Base-by-base conservation (phyloP, 176 grass and related monocot species). In the Rhynchospora breviuscula region DNA sequence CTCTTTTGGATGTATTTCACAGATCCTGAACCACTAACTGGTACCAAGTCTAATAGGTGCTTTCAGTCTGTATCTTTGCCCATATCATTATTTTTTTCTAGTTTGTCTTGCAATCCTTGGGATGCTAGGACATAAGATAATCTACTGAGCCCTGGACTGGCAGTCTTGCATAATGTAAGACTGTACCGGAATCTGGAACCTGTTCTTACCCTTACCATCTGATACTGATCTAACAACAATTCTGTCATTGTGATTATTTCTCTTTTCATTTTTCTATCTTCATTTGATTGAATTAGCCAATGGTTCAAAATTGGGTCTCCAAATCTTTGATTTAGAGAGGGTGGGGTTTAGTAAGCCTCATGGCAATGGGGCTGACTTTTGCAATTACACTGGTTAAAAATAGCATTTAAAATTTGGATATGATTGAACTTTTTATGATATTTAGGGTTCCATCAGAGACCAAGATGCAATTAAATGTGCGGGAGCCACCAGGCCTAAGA, bases 401-500 rank as follows among this genome's bases (percentile, higher is more conserved):
- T 25, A n/a, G 2, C 35, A 35, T 65, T 26, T 78, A 81, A 43
- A 29, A 63, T 80, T 62, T 59, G 51, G 61, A 80, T 18, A 81
- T 67, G 62, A 62, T 64, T 91, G 71, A 74, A 25, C 8, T 22
- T 23, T 45, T 51, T 12, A 21, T 35, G 1, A 3, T 81, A 63
- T 90, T 52, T 82, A 18, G 25, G 29, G 81, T 84, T 59, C 60
- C 62, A 74, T 15, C 62, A 88, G 84, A 68, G 26, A 88, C 88
- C 71, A 29, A 88, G 8, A 85, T 63, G 3, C 85, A 89, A 56
- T 79, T 86, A 67, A 99, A 85, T 79, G 86, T 81, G 23, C 89
- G 88, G 84, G 92, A 93, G 80, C 78, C 93, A 81, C 78, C 93
- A 81, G 89, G 85, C 15, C 82, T 92, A 79, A 84, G 87, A 64